phyloP scores from a whole-genome alignment of 2,329 filamentous ascomycete species.

The Calonectria montana region DNA sequence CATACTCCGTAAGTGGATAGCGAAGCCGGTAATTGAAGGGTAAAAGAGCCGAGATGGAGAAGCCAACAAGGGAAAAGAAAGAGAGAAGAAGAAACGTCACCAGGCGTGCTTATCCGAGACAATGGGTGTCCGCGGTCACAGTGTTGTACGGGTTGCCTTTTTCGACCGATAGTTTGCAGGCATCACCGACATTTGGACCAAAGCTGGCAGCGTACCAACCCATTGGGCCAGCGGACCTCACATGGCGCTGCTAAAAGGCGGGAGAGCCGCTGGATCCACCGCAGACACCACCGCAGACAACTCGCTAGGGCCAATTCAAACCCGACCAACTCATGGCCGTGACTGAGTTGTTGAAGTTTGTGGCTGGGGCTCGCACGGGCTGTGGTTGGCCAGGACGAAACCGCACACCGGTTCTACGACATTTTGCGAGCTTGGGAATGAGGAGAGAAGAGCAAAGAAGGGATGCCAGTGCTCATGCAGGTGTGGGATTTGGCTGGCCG shows the following conservation, averaged over 20 bases:
- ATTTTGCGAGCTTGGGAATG: neutral
- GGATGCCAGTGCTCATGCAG: neutral
- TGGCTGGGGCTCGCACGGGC: neutral
- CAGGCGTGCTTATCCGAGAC: neutral
- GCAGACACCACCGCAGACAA: no score
- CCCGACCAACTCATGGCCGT: neutral
- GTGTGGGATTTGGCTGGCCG: neutral
- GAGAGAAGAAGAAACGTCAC: neutral
- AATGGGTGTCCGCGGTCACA: neutral
- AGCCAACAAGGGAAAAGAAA: neutral
- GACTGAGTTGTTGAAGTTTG: neutral
- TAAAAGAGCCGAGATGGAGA: neutral
- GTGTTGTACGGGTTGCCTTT: neutral
- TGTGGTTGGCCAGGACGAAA: conserved; percentile 1
- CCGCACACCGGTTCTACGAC: conserved; percentile 11
- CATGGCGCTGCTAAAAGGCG: conserved; percentile 1
- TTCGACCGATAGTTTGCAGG: neutral
- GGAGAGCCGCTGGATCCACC: neutral
- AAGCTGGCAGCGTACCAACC: neutral
- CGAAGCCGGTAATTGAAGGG: neutral
- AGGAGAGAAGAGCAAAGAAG: no score
- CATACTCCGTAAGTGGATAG: neutral
- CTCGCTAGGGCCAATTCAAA: neutral
- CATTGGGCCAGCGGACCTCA: neutral
- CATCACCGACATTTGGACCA: conserved; percentile 15